phyloP scores from a whole-genome alignment of 2,329 filamentous ascomycete species.

The Thelonectria discophora region DNA sequence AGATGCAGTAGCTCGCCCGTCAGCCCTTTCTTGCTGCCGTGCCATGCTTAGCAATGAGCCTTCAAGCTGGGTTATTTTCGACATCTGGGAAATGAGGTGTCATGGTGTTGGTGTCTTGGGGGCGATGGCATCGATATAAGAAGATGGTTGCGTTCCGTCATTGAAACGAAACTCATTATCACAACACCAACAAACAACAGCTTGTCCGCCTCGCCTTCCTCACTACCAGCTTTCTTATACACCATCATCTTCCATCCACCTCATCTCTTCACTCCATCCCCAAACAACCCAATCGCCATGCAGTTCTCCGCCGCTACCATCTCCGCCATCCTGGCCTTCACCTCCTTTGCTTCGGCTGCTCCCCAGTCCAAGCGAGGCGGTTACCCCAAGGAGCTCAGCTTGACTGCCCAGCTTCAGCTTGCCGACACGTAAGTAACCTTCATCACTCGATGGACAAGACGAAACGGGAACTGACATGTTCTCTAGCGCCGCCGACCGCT shows the following conservation, averaged over 20 bases:
- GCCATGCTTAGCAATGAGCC: background rate
- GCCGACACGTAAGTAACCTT: conserved; percentile 48
- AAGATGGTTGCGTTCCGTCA: conserved; percentile 28
- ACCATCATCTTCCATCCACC: background rate
- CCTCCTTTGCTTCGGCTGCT: conserved; percentile 45
- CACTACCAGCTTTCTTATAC: background rate
- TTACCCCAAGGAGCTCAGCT: conserved; percentile 39
- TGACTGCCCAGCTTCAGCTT: conserved; percentile 51
- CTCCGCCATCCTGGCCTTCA: conserved; percentile 52
- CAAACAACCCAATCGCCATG: conserved; percentile 45
- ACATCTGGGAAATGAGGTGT: background rate
- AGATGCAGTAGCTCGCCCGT: too few species aligned
- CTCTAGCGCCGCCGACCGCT: conserved; percentile 53
- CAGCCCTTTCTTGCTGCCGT: conserved; percentile 2
- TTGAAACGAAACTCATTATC: conserved; percentile 29
- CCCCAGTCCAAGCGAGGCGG: conserved; percentile 28
- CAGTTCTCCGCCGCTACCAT: conserved; percentile 44
- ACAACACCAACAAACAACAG: conserved; percentile 13
- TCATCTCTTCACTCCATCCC: background rate
- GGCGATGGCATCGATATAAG: conserved; percentile 32
- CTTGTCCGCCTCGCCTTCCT: background rate
- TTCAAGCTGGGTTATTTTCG: background rate
- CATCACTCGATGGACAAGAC: background rate
- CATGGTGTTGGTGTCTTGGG: background rate
- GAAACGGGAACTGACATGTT: background rate